Evolutionary conservation across 2,329 filamentous ascomycete species (phyloP).

Genomic region (Aspergillus caelatus): DNA sequence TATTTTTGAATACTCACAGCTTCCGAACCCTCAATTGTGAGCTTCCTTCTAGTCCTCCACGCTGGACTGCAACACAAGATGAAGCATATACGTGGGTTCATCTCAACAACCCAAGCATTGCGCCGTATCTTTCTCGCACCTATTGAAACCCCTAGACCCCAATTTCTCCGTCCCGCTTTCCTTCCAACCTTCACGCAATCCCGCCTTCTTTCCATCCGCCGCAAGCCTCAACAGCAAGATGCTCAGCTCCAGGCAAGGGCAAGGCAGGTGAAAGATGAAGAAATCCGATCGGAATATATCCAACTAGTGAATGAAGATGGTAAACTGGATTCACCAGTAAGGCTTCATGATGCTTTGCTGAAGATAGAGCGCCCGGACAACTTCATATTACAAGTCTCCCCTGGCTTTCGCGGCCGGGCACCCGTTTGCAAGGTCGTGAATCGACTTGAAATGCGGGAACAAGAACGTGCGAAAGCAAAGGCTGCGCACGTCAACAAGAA

Average conservation of each 20-base stretch:
- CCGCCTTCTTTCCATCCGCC: slow-evolving; percentile 21
- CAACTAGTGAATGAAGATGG: slow-evolving; percentile 40
- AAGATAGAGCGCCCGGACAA: slow-evolving; percentile 53
- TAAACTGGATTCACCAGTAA: slow-evolving; percentile 31
- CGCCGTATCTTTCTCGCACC: slow-evolving; percentile 34
- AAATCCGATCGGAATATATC: slow-evolving; percentile 34
- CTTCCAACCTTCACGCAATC: slow-evolving; percentile 16
- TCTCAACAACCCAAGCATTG: slow-evolving; percentile 36
- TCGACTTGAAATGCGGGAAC: slow-evolving; percentile 55
- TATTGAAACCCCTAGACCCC: slow-evolving; percentile 16
- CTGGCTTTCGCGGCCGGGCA: slow-evolving; percentile 33
- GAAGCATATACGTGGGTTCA: slow-evolving; percentile 37
- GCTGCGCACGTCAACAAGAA: slow-evolving; percentile 44
- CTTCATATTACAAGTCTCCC: slow-evolving; percentile 55
- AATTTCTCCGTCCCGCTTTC: slow-evolving; percentile 15
- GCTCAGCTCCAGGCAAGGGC: slow-evolving; percentile 11
- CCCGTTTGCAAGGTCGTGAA: slow-evolving; percentile 74
- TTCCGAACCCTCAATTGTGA: background rate
- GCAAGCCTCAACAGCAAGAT: background rate
- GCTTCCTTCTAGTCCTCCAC: background rate
- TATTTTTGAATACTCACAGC: background rate
- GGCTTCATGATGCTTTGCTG: slow-evolving; percentile 39
- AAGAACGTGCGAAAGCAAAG: slow-evolving; percentile 43
- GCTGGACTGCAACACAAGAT: slow-evolving; percentile 22
- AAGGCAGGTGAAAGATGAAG: slow-evolving; percentile 35